Evolutionary conservation across 179 eudicot genomes (phyloP).

Genomic region (Silene vulgaris): DNA sequence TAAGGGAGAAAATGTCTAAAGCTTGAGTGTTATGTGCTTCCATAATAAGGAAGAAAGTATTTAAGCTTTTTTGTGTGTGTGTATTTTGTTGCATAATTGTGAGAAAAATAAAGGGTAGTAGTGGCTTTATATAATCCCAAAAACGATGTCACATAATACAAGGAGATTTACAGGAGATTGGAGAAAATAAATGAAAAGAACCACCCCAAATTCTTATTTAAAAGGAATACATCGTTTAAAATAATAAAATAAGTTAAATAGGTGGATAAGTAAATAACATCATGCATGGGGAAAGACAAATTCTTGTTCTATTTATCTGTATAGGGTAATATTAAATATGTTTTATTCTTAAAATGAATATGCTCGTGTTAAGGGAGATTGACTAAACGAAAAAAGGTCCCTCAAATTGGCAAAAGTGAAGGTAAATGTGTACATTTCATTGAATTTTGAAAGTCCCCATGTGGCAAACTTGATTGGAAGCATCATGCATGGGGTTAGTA

Average conservation of each 20-base stretch:
- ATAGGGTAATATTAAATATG: too few species aligned
- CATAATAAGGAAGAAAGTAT: constrained; percentile 4
- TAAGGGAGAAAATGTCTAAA: constrained; percentile 17
- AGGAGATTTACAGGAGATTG: constrained; percentile 16
- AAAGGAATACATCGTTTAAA: too few species aligned
- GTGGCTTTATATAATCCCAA: constrained; percentile 23
- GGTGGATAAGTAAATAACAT: too few species aligned
- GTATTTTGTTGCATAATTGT: constrained; percentile 21
- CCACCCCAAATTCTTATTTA: too few species aligned
- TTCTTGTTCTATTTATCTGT: too few species aligned
- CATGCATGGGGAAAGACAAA: too few species aligned
- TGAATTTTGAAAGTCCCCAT: constrained; percentile 25
- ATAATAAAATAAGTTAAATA: too few species aligned
- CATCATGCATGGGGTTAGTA: constrained; percentile 12
- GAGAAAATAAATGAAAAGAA: not conserved
- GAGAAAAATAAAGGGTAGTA: constrained; percentile 6
- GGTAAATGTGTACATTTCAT: constrained; percentile 17
- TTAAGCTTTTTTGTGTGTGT: not conserved
- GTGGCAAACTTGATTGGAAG: constrained; percentile 27
- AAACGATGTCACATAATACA: not conserved
- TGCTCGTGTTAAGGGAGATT: too few species aligned
- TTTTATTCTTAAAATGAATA: too few species aligned
- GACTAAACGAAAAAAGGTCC: not conserved
- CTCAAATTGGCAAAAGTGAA: constrained; percentile 13
- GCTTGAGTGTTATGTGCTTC: constrained; percentile 23